Evolutionary conservation across 2,329 filamentous ascomycete species (phyloP), one percentile per base, ranked within the genome.

Genomic region (Aspergillus uvarum): DNA sequence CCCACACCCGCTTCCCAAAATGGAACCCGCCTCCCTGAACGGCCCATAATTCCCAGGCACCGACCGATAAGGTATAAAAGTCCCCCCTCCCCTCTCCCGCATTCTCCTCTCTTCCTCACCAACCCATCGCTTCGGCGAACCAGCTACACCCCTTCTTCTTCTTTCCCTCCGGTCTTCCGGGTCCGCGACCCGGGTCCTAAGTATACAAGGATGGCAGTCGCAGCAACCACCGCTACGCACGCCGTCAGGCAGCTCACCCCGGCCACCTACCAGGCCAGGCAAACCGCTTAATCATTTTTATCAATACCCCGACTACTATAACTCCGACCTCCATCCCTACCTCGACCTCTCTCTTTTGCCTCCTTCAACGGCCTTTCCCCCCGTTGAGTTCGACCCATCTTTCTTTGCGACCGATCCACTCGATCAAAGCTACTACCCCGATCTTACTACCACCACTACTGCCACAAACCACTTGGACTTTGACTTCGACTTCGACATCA

Each of bases 101-200:
- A 24, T 54, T 32, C 55, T 38, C 38, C 32, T 32, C 24, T 26
- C 53, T 29, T 50, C 51, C 48, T 29, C 54, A 59, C 42, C 44
- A n/a, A 14, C 47, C 5, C 44, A 49, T 51, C 51, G 22, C 56
- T 31, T 56, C 48, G 51, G 47, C 48, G 38, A 51, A 29, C 6
- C 38, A 32, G 47, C 49, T 48, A 32, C 51, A 22, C 51, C 35
- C 42, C 26, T 55, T 26, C 26, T 47, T 44, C 42, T 21, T 52
- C 19, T 49, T 26, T 52, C 48, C 50, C 24, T 44, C 51, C 56
- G 51, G 61, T 16, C 51, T 16, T 38, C 61, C 63, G 60, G 63
- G 63, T 63, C 61, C 55, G 32, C 48, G 47, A 59, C 59, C 61
- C 63, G 60, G 60, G 60, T 60, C 26, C 58, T 50, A 58, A 65